Percentiles rank a stretch among this genome's conserved stretches.
These are phyloP conservation scores for Tetragonia tetragonoides DNA, from an alignment of 148 eudicot genomes.

Conservation along the genomic window DNA sequence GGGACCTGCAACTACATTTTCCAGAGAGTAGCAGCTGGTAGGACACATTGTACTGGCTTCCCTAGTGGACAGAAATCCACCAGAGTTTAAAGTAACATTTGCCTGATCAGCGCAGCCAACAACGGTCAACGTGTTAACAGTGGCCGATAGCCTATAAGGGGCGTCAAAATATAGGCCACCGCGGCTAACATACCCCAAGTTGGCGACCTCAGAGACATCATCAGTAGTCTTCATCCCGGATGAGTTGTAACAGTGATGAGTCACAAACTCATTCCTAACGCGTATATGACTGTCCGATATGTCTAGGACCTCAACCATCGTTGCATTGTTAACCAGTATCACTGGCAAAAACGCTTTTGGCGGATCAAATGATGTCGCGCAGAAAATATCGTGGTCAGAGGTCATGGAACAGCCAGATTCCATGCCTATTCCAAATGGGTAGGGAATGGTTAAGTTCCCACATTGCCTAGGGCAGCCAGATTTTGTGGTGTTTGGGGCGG, in stretches of 20 bases:
- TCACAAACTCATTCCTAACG: conserved; percentile 20
- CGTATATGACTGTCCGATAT: conserved; percentile 39
- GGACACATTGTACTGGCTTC: conserved; percentile 25
- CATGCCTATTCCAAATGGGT: conserved; percentile 24
- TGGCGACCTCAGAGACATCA: not conserved
- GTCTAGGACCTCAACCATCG: conserved; percentile 12
- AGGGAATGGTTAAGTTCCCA: conserved; percentile 6
- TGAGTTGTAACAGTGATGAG: conserved; percentile 24
- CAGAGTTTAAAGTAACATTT: not conserved
- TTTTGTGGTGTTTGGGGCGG: conserved; percentile 7
- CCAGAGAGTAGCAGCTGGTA: not conserved
- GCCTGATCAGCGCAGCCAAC: conserved; percentile 30
- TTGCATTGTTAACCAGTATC: not conserved
- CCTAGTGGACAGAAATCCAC: not conserved
- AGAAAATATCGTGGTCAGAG: not conserved
- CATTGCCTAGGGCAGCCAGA: not conserved
- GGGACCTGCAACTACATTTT: conserved; percentile 28
- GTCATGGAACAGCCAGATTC: not conserved
- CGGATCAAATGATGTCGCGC: not conserved
- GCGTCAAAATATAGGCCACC: not conserved
- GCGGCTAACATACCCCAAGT: not conserved
- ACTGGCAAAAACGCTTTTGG: conserved; percentile 3
- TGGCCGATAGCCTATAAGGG: not conserved
- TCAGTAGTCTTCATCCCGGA: not conserved
- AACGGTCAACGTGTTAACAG: not conserved